Evolutionary conservation across 345 rosid species (phyloP), one percentile per base, ranked within the genome.

Genomic region (Populus pruinosa): DNA sequence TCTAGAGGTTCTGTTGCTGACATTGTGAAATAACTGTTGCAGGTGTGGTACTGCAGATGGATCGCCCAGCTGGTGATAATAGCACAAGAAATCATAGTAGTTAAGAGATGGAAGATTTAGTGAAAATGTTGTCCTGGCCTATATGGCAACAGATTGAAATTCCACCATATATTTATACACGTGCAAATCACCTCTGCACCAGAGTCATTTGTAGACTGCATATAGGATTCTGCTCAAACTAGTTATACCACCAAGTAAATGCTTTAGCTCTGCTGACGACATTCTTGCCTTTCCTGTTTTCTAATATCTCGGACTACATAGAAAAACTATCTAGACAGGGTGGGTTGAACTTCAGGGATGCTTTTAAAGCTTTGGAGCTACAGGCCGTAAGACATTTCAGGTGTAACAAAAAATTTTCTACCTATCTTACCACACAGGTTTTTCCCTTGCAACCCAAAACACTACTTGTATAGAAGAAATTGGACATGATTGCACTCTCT

Each of bases 21-120:
- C 29, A 23, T 47, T 75, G 10, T 49, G 33, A 75, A 75, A 31
- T 17, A 75, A 49, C 64, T 11, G 44, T 16, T 8, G 8, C 25
- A 75, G 55, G 21, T 27, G n/a, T 25, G 6, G 71, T 44, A 66
- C 35, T 6, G 71, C 59, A 2, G 69, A 4, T 66, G 67, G 43
- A 49, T 75, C 78, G 16, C 67, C 64, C 78, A 66, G 78, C 16
- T 41, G 17, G 63, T 5, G 69, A 11, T 4, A 44, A 41, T 23
- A 47, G 16, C 20, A 50, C n/a, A 21, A 21, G 44, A 36, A 71
- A 50, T 20, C 29, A 33, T 11, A 29, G 6, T 29, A 5, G 64
- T 33, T 13, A 18, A 53, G 20, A 12, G 16, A 71, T 27, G 13
- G 39, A 20, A 33, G 35, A 6, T 53, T 21, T 21, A 6, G 38